Conservation (phyloP, 345 rosid species). For the Diplotaxis tenuifolia region DNA sequence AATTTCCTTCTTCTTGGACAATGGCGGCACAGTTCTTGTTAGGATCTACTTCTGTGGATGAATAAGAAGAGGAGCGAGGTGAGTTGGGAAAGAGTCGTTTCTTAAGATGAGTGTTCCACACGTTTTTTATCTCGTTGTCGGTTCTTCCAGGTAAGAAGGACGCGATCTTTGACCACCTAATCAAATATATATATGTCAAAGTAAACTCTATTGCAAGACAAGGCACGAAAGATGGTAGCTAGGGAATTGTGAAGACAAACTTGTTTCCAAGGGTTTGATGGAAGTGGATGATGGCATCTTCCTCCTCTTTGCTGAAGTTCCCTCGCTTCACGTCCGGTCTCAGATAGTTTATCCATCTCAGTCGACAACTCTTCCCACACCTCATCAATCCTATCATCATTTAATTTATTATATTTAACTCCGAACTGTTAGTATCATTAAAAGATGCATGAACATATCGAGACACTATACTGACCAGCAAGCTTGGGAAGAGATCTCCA, state of each 20-base stretch:
- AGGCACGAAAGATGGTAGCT: background rate
- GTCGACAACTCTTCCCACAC: constrained; percentile 77
- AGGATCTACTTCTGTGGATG: constrained; percentile 16
- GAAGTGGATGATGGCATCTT: constrained; percentile 57
- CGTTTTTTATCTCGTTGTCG: constrained; percentile 76
- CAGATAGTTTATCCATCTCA: constrained; percentile 71
- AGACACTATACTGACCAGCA: constrained; percentile 53
- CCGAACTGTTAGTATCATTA: background rate
- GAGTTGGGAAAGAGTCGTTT: constrained; percentile 32
- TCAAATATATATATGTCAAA: background rate
- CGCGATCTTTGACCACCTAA: constrained; percentile 84
- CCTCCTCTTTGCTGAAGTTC: constrained; percentile 64
- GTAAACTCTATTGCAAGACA: background rate
- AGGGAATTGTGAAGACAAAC: constrained; percentile 34
- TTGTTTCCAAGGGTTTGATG: constrained; percentile 74
- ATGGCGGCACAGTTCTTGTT: constrained; percentile 1
- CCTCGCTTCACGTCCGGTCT: constrained; percentile 83
- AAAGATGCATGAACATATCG: background rate
- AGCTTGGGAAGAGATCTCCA: constrained; percentile 94
- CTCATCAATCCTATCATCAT: constrained; percentile 54
- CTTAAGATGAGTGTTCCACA: constrained; percentile 73
- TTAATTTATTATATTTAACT: background rate
- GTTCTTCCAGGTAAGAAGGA: constrained; percentile 72
- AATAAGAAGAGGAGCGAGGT: constrained; percentile 39
- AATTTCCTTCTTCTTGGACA: background rate